Percentiles rank a stretch among this genome's conserved stretches.
phyloP scores from a whole-genome alignment of 768 basidiomycete genomes.

The Rubroboletus pulcherrimus region DNA sequence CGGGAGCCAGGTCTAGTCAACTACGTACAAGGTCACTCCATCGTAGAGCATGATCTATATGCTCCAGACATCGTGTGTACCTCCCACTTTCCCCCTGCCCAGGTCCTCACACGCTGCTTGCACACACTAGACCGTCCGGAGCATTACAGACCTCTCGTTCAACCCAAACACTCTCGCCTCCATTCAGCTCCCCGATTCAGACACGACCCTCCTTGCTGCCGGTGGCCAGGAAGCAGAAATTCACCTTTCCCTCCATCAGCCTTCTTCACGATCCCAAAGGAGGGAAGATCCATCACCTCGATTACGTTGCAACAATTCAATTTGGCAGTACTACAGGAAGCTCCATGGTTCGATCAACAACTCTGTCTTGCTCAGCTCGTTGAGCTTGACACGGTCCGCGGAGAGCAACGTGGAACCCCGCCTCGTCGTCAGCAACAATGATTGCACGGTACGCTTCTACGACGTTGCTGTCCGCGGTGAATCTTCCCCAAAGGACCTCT shows the following conservation, averaged over 20 bases:
- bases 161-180: conserved; percentile 62
- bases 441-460: conserved; percentile 76
- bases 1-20: conserved; percentile 60
- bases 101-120: conserved; percentile 9
- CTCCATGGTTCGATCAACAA: conserved; percentile 77
- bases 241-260: conserved; percentile 52
- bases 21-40: conserved; percentile 50
- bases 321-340: conserved; percentile 56
- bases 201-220: conserved; percentile 65
- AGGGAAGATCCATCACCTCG: conserved; percentile 13
- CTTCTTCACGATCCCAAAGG: conserved; percentile 23
- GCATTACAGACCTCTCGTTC: conserved; percentile 53
- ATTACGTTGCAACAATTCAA: conserved; percentile 6
- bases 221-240: conserved; percentile 74
- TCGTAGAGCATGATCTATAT: conserved; percentile 60
- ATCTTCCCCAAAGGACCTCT: conserved; percentile 39
- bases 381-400: conserved; percentile 56
- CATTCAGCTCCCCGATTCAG: conserved; percentile 45
- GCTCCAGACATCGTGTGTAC: conserved; percentile 44
- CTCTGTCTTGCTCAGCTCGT: conserved; percentile 63
- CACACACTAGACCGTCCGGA: conserved; percentile 40
- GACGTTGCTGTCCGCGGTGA: conserved; percentile 58
- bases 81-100: conserved; percentile 10
- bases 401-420: conserved; percentile 71
- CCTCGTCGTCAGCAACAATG: conserved; percentile 84